Percentiles rank a stretch among this genome's conserved stretches.
Conservation (phyloP, 805 yeast species). For the Schwanniomyces sp. region DNA sequence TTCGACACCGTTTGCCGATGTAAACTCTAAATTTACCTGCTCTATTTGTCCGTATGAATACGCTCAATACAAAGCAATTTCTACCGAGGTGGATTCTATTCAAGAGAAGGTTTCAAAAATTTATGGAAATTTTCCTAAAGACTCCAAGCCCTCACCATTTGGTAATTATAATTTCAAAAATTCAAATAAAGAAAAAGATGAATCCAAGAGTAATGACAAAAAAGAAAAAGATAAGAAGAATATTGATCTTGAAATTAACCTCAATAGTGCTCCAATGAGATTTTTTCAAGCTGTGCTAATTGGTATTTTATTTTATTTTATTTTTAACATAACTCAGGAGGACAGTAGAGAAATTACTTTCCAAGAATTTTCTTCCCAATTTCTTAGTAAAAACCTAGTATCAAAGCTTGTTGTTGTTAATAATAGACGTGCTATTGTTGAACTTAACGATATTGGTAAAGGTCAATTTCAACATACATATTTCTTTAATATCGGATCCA, state of each 20-base stretch:
- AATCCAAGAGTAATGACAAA: slow-evolving; percentile 9
- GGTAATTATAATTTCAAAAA: slow-evolving; percentile 7
- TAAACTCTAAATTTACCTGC: slow-evolving; percentile 17
- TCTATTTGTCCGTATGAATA: slow-evolving; percentile 30
- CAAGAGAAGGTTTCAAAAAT: slow-evolving; percentile 7
- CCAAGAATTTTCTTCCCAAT: slow-evolving; percentile 83
- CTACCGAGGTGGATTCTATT: slow-evolving; percentile 9
- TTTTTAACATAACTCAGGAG: slow-evolving; percentile 19
- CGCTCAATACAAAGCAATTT: slow-evolving; percentile 12
- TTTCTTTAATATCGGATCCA: slow-evolving; percentile 81
- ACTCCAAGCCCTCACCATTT: slow-evolving; percentile 1
- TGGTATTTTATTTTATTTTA: slow-evolving; percentile 24
- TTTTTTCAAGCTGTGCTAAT: slow-evolving; percentile 32
- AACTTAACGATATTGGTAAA: slow-evolving; percentile 60
- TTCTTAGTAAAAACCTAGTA: slow-evolving; percentile 77
- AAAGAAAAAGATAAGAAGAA: slow-evolving; percentile 12
- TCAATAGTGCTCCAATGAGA: slow-evolving; percentile 20
- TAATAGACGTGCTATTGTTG: slow-evolving; percentile 71
- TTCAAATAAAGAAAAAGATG: slow-evolving; percentile 4
- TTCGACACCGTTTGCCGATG: slow-evolving; percentile 23
- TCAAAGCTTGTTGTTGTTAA: slow-evolving; percentile 73
- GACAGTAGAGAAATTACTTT: slow-evolving; percentile 64
- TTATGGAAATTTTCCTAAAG: slow-evolving; percentile 1
- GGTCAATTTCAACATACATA: slow-evolving; percentile 35
- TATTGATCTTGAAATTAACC: slow-evolving; percentile 23